Evolutionary conservation across 371 early-diverging fungal species (phyloP).

Genomic region (Apophysomyces variabilis): DNA sequence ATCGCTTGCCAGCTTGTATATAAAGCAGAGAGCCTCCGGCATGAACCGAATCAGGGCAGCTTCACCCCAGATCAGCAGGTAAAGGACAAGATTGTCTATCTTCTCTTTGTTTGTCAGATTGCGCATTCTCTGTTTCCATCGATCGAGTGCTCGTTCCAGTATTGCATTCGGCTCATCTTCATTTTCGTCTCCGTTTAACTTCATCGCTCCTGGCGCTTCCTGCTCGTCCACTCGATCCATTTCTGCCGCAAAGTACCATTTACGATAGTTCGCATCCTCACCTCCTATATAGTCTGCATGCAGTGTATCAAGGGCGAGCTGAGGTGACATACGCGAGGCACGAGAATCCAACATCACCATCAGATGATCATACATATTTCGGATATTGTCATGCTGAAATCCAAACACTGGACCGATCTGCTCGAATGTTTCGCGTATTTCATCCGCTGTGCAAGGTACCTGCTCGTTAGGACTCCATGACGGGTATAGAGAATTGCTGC

Average conservation of each 20-base stretch:
- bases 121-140: conserved; percentile 77
- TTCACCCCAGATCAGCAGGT: conserved; percentile 89
- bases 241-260: conserved; percentile 87
- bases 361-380: conserved; percentile 75
- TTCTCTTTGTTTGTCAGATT: conserved; percentile 72
- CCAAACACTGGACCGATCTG: conserved; percentile 71
- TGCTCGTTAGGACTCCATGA: conserved; percentile 71
- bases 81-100: conserved; percentile 78
- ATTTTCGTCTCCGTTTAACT: conserved; percentile 40
- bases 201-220: conserved; percentile 45
- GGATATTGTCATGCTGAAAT: conserved; percentile 78
- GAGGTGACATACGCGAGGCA: conserved; percentile 78
- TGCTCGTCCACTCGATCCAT: conserved; percentile 71
- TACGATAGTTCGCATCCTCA: conserved; percentile 82
- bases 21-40: conserved; percentile 83
- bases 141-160: conserved; percentile 60
- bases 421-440: conserved; percentile 69
- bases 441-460: conserved; percentile 68
- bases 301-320: conserved; percentile 75
- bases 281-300: conserved; percentile 92
- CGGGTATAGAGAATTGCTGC: conserved; percentile 54
- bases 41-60: conserved; percentile 80
- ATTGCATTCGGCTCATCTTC: conserved; percentile 42
- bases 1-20: conserved; percentile 80
- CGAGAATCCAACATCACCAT: conserved; percentile 88